Evolutionary conservation across 2,329 filamentous ascomycete genomes (phyloP).

Genomic region (Colletotrichum brevisporum): DNA sequence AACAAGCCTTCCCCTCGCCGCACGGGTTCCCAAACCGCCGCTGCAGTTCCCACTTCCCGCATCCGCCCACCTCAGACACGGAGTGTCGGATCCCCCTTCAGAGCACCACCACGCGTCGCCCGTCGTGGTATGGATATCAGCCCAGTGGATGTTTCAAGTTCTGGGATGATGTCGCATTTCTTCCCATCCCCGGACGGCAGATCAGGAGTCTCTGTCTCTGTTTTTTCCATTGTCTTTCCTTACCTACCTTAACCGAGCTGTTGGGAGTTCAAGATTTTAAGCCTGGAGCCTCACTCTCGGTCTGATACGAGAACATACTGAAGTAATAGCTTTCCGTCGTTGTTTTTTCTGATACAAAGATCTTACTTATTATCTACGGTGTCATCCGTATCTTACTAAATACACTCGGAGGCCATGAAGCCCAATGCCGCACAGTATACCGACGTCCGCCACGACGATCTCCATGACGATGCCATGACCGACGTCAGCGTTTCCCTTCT

Average conservation of each 20-base stretch:
- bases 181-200: neutral
- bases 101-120: slow-evolving; percentile 29
- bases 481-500: slow-evolving; percentile 35
- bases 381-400: no score
- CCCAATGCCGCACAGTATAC: slow-evolving; percentile 12
- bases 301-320: neutral
- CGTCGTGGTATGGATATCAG: slow-evolving; percentile 8
- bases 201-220: neutral
- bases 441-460: slow-evolving; percentile 17
- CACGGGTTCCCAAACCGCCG: slow-evolving; percentile 16
- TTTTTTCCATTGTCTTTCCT: neutral
- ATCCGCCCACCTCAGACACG: slow-evolving; percentile 35
- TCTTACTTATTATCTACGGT: no score
- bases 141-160: slow-evolving; percentile 29
- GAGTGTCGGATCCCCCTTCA: slow-evolving; percentile 33
- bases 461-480: slow-evolving; percentile 28
- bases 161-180: slow-evolving; percentile 6
- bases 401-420: slow-evolving; percentile 4
- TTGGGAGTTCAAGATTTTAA: neutral
- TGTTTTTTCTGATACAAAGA: no score
- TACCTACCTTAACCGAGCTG: neutral
- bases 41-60: slow-evolving; percentile 3
- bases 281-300: neutral
- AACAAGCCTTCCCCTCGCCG: slow-evolving; percentile 3
- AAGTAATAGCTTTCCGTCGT: neutral